phyloP scores from a whole-genome alignment of 2,329 filamentous ascomycete genomes.

The Talaromyces marneffei region DNA sequence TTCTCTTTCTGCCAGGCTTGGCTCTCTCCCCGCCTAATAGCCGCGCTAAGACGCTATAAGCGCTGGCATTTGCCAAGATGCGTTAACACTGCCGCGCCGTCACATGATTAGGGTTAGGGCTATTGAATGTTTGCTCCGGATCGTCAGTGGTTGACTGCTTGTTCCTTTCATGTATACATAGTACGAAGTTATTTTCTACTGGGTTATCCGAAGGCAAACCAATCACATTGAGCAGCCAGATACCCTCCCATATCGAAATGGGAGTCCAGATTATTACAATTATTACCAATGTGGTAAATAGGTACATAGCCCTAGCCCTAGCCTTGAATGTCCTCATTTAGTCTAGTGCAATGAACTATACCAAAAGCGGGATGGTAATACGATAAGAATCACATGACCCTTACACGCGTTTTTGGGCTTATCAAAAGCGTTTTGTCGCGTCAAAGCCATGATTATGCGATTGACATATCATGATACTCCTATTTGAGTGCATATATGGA shows the following conservation, averaged over 20 bases:
- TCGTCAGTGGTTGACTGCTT: too few relatives aligned
- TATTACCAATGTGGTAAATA: too few relatives aligned
- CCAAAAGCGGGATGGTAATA: not conserved
- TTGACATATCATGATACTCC: not conserved
- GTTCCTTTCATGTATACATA: too few relatives aligned
- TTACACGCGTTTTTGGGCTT: not conserved
- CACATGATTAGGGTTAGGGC: not conserved
- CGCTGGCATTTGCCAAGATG: not conserved
- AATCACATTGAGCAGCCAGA: too few relatives aligned
- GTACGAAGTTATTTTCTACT: too few relatives aligned
- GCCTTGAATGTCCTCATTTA: not conserved
- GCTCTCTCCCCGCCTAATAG: conserved; percentile 18
- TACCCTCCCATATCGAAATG: too few relatives aligned
- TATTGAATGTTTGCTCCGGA: too few relatives aligned
- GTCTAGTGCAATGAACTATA: not conserved
- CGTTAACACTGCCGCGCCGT: not conserved
- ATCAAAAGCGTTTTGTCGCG: not conserved
- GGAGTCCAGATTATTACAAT: too few relatives aligned
- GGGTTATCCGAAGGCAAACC: too few relatives aligned
- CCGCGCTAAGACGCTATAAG: conserved; percentile 1
- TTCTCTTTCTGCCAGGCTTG: conserved; percentile 2
- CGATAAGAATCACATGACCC: not conserved
- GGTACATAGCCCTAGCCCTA: not conserved
- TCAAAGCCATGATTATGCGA: not conserved
- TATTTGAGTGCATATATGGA: not conserved